Evolutionary conservation across 306 rosid genomes (phyloP).

Genomic region (Ormosia semicastrata): DNA sequence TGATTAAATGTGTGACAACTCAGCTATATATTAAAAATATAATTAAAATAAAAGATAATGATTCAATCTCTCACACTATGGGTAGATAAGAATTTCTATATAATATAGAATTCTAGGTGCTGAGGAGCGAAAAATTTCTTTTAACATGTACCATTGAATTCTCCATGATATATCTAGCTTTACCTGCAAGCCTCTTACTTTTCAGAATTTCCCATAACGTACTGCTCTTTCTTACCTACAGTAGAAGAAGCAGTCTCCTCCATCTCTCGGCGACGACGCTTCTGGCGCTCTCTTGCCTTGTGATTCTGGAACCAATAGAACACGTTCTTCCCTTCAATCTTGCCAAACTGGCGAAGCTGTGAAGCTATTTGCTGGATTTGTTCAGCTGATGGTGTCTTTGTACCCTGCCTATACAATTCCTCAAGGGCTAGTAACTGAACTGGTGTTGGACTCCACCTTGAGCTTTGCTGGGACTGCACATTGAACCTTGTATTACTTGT

Average conservation of each 20-base stretch:
- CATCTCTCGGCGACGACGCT: conserved; percentile 51
- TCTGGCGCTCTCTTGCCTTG: conserved; percentile 79
- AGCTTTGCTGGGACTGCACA: conserved; percentile 29
- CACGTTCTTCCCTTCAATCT: conserved; percentile 75
- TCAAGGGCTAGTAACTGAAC: conserved; percentile 58
- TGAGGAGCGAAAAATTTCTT: too few species aligned
- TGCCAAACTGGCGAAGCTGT: conserved; percentile 62
- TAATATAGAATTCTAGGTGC: too few species aligned
- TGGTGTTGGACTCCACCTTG: conserved; percentile 80
- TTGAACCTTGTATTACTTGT: conserved; percentile 7
- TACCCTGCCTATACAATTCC: conserved; percentile 59
- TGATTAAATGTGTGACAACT: not conserved
- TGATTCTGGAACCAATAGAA: conserved; percentile 90
- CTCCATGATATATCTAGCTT: conserved; percentile 8
- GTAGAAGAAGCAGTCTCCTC: conserved; percentile 31
- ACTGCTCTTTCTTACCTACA: conserved; percentile 1
- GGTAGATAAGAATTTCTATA: too few species aligned
- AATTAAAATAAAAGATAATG: too few species aligned
- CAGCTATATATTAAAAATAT: not conserved
- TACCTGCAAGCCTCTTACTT: not conserved
- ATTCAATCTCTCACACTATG: too few species aligned
- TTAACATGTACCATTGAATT: too few species aligned
- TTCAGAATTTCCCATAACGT: conserved; percentile 15
- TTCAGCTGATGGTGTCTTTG: conserved; percentile 64
- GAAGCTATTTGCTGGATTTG: conserved; percentile 65